phyloP scores from a whole-genome alignment of 192 early-diverging fungal species.

The Fimicolochytrium jonesii region DNA sequence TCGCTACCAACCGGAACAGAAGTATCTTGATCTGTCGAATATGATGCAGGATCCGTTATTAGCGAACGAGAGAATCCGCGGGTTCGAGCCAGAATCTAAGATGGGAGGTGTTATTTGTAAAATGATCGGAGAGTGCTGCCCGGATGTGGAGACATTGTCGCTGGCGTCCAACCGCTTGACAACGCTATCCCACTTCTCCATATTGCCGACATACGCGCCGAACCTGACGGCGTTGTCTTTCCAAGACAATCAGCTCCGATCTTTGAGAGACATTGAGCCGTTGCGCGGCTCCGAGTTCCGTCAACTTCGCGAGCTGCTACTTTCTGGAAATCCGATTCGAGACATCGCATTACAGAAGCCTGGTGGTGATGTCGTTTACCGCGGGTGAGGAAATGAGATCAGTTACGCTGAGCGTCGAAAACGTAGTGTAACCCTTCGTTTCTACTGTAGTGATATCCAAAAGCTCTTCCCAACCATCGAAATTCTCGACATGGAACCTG shows the following conservation, averaged over 20 bases:
- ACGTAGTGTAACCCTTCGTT: background rate
- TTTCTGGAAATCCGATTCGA: conserved; percentile 35
- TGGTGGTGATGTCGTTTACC: conserved; percentile 27
- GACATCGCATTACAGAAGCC: conserved; percentile 27
- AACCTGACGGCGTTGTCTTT: conserved; percentile 38
- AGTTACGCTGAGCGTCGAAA: background rate
- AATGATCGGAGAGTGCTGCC: conserved; percentile 35
- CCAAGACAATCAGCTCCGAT: conserved; percentile 27
- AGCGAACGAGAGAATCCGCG: conserved; percentile 10
- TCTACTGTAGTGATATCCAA: conserved; percentile 30
- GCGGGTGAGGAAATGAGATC: background rate
- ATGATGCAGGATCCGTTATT: conserved; percentile 27
- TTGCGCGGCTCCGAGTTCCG: conserved; percentile 30
- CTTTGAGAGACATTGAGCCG: conserved; percentile 28
- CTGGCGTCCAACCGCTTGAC: conserved; percentile 27
- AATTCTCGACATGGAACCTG: conserved; percentile 34
- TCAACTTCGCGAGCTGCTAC: conserved; percentile 31
- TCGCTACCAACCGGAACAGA: conserved; percentile 22
- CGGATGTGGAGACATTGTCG: conserved; percentile 35
- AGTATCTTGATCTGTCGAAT: conserved; percentile 25
- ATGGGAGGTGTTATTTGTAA: conserved; percentile 47
- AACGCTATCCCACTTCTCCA: conserved; percentile 25
- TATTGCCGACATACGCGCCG: conserved; percentile 26
- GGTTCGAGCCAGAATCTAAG: conserved; percentile 30
- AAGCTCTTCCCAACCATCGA: conserved; percentile 37